These are phyloP conservation scores for Lentinula sp. DNA, from an alignment of 768 basidiomycete species.

Conservation along the genomic window DNA sequence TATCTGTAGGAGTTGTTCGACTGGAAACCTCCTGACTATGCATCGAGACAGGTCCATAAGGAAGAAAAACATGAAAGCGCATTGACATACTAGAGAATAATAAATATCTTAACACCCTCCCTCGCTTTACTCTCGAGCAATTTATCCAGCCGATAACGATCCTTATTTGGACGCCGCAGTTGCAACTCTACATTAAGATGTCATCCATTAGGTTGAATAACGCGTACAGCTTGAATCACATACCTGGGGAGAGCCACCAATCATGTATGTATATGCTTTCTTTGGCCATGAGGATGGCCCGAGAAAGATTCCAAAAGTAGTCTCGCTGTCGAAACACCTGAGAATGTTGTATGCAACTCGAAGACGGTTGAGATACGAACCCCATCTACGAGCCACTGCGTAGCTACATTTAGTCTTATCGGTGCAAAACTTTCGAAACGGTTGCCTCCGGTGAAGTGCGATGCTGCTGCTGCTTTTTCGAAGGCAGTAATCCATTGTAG, in stretches of 20 bases:
- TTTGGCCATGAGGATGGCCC: conserved; percentile 85
- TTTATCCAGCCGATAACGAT: conserved; percentile 80
- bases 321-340: conserved; percentile 58
- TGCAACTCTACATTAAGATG: conserved; percentile 54
- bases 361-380: conserved; percentile 37
- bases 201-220: not conserved
- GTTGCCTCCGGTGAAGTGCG: conserved; percentile 74
- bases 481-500: conserved; percentile 93
- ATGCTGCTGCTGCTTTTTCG: conserved; percentile 69
- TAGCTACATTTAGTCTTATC: conserved; percentile 85
- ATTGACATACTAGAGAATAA: conserved; percentile 80
- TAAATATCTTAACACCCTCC: conserved; percentile 92
- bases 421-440: conserved; percentile 95
- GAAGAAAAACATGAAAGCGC: not conserved
- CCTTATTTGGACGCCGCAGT: conserved; percentile 78
- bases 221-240: not conserved
- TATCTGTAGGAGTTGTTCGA: conserved; percentile 89
- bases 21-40: conserved; percentile 90
- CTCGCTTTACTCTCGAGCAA: conserved; percentile 87
- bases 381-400: conserved; percentile 98
- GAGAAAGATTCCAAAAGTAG: conserved; percentile 96
- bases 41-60: not conserved
- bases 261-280: conserved; percentile 93
- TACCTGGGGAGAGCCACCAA: conserved; percentile 95
- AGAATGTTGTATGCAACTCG: not conserved